These are phyloP conservation scores for Umbelopsis ramanniana DNA, from an alignment of 192 early-diverging fungal genomes.

Conservation along the genomic window DNA sequence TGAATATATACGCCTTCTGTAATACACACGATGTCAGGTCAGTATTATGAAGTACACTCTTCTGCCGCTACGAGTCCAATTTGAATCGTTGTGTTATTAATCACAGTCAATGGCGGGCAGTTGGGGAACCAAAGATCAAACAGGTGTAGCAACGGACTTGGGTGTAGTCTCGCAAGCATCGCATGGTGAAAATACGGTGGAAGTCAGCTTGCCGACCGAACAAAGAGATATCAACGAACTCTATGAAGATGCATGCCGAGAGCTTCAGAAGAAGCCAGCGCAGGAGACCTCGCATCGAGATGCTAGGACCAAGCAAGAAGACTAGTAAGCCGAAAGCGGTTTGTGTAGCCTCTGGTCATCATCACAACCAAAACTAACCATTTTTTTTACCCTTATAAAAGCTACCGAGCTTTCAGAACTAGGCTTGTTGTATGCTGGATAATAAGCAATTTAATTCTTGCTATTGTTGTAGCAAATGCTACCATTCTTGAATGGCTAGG, in stretches of 20 bases:
- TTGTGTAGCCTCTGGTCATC: neutral
- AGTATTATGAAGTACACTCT: neutral
- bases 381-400: neutral
- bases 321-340: constrained; percentile 49
- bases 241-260: constrained; percentile 74
- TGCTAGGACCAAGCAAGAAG: constrained; percentile 77
- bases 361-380: neutral
- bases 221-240: constrained; percentile 72
- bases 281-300: constrained; percentile 55
- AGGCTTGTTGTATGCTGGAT: constrained; percentile 81
- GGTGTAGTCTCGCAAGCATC: constrained; percentile 66
- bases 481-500: constrained; percentile 35
- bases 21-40: constrained; percentile 89
- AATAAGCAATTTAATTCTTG: constrained; percentile 75
- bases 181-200: constrained; percentile 63
- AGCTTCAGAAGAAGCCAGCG: constrained; percentile 49
- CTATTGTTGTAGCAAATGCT: constrained; percentile 66
- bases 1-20: constrained; percentile 91
- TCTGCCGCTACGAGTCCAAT: neutral
- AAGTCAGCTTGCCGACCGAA: constrained; percentile 74
- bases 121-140: constrained; percentile 93
- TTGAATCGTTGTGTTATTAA: neutral
- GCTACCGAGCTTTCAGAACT: constrained; percentile 84
- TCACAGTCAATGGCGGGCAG: constrained; percentile 41
- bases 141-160: constrained; percentile 65